phyloP scores from a whole-genome alignment of 2,329 filamentous ascomycete species.

The Sarocladiaceae sp. region DNA sequence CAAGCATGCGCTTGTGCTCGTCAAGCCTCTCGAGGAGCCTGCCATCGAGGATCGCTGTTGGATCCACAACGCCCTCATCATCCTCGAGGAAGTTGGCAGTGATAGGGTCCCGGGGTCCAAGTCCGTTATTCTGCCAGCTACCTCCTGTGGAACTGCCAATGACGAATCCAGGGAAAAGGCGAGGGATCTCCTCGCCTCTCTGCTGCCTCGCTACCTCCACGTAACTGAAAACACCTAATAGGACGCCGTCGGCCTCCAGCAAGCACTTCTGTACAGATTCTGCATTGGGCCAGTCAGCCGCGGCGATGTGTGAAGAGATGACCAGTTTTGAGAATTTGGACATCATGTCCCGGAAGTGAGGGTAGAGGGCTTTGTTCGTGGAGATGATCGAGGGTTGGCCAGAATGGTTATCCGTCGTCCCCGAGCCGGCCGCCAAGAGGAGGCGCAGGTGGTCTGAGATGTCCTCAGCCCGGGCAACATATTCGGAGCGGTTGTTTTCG shows the following conservation, averaged over 20 bases:
- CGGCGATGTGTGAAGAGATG: slow-evolving; percentile 94
- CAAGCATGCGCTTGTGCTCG: slow-evolving; percentile 75
- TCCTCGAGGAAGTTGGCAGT: slow-evolving; percentile 84
- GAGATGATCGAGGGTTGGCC: slow-evolving; percentile 99
- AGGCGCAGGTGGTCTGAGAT: slow-evolving; percentile 94
- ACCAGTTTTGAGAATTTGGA: slow-evolving; percentile 99
- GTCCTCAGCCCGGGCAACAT: slow-evolving; percentile 90
- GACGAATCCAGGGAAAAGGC: slow-evolving; percentile 90
- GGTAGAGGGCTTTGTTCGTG: slow-evolving; percentile 93
- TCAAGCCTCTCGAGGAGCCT: slow-evolving; percentile 77
- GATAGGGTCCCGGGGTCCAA: slow-evolving; percentile 60
- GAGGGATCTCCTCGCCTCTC: slow-evolving; percentile 83
- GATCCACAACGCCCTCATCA: slow-evolving; percentile 65
- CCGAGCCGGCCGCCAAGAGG: slow-evolving; percentile 89
- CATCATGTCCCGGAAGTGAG: slow-evolving; percentile 99
- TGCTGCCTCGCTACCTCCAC: slow-evolving; percentile 93
- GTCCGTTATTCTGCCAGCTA: slow-evolving; percentile 74
- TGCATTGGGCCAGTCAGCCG: slow-evolving; percentile 88
- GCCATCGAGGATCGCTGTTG: slow-evolving; percentile 66
- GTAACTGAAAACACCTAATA: slow-evolving; percentile 91
- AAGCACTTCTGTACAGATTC: slow-evolving; percentile 94
- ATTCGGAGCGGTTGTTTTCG: slow-evolving; percentile 77
- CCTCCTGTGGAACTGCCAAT: slow-evolving; percentile 77
- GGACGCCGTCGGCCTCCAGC: slow-evolving; percentile 93
- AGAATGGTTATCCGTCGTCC: slow-evolving; percentile 97